Base-by-base conservation (phyloP, 129 eudicot genomes). In the Flaveria ramosissima region DNA sequence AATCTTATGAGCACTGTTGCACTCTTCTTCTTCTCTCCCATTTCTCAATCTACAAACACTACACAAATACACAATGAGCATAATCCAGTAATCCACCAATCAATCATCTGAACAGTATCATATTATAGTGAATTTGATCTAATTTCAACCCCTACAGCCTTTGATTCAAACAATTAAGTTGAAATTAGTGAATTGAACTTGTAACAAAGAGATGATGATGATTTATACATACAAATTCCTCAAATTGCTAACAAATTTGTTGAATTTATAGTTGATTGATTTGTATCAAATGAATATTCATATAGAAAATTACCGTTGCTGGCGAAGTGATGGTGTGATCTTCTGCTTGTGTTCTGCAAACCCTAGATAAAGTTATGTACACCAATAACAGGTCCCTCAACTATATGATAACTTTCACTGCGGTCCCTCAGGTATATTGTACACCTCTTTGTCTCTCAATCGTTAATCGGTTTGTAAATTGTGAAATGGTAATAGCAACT, bases 1-100 rank as follows among this genome's bases (percentile, higher is more conserved):
- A 93, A 88, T 86, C 88, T 85, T 68, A 89, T 84, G 65, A 91
- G 77, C 68, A 87, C 21, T 4, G 96, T 83, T 62, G 87, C 96
- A 42, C 94, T 88, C 82, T 95, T 94, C 86, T 91, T 93, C 88
- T 93, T 91, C 51, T 89, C 90, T 61, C 97, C 97, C 97, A 92
- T 92, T 32, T 63, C 72, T 74, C 30, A 68, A 76, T 50, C 79
- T 81, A 47, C 21, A 81, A 70, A 39, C 41, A 9, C 27, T 42
- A 21, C 19, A 45, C 62, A 11, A n/a, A 42, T 51, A 16, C 60
- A 27, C 55, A 2, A 84, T 65, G 48, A 76, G 56, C 79, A 52
- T 50, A 81, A 60, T 61, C 46, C 3, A 36, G 43, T 50, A 81
- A 60, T 61, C 46, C 3, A 36, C 41, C 1, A 36, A 36, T 36